Evolutionary conservation across 106 monocot genomes (phyloP).

Genomic region (Phalaenopsis equestris): DNA sequence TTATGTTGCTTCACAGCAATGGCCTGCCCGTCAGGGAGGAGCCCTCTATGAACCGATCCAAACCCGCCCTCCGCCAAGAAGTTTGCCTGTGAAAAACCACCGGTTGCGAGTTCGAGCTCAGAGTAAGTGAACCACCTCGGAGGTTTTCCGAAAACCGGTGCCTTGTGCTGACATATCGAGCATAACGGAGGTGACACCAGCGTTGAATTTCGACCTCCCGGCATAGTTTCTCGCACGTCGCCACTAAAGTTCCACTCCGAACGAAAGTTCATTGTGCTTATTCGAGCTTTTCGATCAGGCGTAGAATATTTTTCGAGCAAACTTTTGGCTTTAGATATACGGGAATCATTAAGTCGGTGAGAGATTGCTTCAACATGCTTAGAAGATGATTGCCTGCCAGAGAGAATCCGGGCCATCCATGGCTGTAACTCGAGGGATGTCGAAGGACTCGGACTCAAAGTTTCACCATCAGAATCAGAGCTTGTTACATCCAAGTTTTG

Average conservation of each 20-base stretch:
- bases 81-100: constrained; percentile 68
- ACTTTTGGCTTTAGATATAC: constrained; percentile 26
- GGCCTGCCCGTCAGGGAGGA: constrained; percentile 63
- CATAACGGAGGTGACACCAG: constrained; percentile 73
- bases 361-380: constrained; percentile 25
- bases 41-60: constrained; percentile 80
- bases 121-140: constrained; percentile 72
- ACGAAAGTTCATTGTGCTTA: constrained; percentile 15
- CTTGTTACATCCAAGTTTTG: constrained; percentile 19
- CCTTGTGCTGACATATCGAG: constrained; percentile 79
- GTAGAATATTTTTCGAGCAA: constrained; percentile 34
- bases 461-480: constrained; percentile 43
- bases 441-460: constrained; percentile 18
- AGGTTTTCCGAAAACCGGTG: constrained; percentile 77
- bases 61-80: constrained; percentile 87
- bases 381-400: constrained; percentile 10
- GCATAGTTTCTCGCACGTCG: constrained; percentile 47
- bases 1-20: constrained; percentile 85
- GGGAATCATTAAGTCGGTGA: constrained; percentile 14
- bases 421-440: constrained; percentile 24
- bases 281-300: constrained; percentile 18
- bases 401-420: constrained; percentile 37
- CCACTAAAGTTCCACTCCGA: constrained; percentile 33
- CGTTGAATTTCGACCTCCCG: constrained; percentile 30
- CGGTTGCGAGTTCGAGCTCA: constrained; percentile 71